phyloP scores from a whole-genome alignment of 768 basidiomycete genomes.

The Punctularia strigosozonata region DNA sequence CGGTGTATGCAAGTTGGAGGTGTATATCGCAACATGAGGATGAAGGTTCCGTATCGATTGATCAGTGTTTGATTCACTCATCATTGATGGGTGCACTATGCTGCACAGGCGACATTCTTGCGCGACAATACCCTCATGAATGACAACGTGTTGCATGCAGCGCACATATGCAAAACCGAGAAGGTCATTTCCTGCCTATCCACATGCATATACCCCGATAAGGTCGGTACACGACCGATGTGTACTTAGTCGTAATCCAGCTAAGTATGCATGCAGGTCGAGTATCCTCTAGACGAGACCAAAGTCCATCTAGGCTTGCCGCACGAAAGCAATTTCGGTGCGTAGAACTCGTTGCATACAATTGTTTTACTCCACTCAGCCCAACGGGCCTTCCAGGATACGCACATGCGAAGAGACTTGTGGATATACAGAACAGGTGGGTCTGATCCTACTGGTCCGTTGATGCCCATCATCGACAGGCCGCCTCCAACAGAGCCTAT shows the following conservation, averaged over 20 bases:
- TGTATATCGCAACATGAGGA: conserved; percentile 93
- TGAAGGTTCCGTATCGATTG: conserved; percentile 45
- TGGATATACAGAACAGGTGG: conserved; percentile 91
- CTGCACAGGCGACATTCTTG: conserved; percentile 68
- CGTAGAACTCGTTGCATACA: too few species aligned
- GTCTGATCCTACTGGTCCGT: conserved; percentile 15
- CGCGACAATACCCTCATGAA: conserved; percentile 94
- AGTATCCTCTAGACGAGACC: conserved; percentile 88
- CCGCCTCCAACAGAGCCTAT: conserved; percentile 56
- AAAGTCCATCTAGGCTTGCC: conserved; percentile 91
- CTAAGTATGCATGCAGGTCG: too few species aligned
- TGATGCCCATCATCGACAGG: not conserved
- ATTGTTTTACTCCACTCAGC: too few species aligned
- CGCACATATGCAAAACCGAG: conserved; percentile 48
- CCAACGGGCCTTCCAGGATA: too few species aligned
- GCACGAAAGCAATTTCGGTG: conserved; percentile 90
- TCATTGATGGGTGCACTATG: conserved; percentile 1
- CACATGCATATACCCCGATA: conserved; percentile 95
- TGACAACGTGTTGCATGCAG: conserved; percentile 77
- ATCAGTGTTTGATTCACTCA: not conserved
- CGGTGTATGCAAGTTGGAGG: conserved; percentile 67
- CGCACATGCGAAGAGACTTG: conserved; percentile 90
- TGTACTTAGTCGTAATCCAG: too few species aligned
- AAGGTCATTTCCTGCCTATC: conserved; percentile 95
- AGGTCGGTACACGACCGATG: too few species aligned